Conservation (phyloP, 2,329 filamentous ascomycete species). For the Cladosporium sphaerospermum region DNA sequence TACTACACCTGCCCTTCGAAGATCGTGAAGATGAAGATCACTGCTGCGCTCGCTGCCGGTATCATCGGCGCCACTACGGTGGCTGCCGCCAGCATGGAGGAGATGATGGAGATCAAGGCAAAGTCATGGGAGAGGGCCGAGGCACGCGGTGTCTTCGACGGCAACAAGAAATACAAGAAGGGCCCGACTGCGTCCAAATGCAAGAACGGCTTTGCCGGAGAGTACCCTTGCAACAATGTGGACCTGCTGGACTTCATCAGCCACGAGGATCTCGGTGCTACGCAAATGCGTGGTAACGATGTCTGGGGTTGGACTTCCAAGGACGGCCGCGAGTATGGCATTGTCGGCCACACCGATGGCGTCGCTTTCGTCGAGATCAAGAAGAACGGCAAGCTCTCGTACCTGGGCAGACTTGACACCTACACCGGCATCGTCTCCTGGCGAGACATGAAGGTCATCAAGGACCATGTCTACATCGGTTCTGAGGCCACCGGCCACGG, state of each 20-base stretch:
- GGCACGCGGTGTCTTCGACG: constrained; percentile 7
- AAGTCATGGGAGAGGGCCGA: constrained; percentile 6
- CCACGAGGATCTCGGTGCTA: constrained; percentile 35
- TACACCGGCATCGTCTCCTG: constrained; percentile 31
- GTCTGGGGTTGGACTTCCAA: constrained; percentile 46
- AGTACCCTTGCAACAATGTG: constrained; percentile 29
- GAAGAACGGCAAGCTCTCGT: constrained; percentile 41
- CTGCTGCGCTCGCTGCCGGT: constrained; percentile 7
- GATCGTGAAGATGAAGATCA: constrained; percentile 3
- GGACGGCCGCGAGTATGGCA: constrained; percentile 45
- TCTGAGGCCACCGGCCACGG: constrained; percentile 41
- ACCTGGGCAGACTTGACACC: constrained; percentile 43
- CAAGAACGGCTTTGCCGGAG: constrained; percentile 33
- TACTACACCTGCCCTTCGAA: not conserved
- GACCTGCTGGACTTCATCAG: constrained; percentile 36
- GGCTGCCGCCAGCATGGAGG: constrained; percentile 8
- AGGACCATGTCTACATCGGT: constrained; percentile 37
- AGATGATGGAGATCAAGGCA: constrained; percentile 8
- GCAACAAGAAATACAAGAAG: constrained; percentile 12
- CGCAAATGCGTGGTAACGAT: constrained; percentile 31
- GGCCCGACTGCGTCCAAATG: constrained; percentile 22
- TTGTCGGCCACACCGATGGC: constrained; percentile 44
- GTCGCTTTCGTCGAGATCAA: constrained; percentile 46
- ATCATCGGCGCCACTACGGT: constrained; percentile 9
- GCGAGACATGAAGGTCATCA: constrained; percentile 36